phyloP scores from a whole-genome alignment of 1,284 basidiomycete genomes.

The Takashimella tepidaria region DNA sequence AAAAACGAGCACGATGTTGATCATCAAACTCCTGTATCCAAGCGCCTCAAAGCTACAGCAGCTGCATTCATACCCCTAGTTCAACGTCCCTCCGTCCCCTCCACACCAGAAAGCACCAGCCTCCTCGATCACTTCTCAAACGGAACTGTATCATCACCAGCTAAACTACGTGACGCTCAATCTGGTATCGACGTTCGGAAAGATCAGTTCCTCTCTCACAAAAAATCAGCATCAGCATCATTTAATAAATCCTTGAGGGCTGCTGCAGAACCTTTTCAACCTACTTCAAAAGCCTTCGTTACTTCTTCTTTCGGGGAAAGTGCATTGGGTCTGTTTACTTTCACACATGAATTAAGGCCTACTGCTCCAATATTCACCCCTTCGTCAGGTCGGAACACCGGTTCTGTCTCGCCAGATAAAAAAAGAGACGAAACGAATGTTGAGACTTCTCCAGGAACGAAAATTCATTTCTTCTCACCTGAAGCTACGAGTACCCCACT shows the following conservation, averaged over 20 bases:
- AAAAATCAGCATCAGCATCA: not conserved
- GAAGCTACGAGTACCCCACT: not conserved
- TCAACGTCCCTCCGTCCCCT: not conserved
- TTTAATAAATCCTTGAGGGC: not conserved
- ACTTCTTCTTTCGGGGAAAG: not conserved
- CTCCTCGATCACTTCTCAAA: not conserved
- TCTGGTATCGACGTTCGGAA: not conserved
- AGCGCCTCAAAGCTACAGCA: not conserved
- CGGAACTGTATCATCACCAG: not conserved
- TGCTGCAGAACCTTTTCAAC: not conserved
- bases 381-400: not conserved
- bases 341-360: slow-evolving; percentile 6
- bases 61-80: not conserved
- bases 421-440: not conserved
- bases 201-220: not conserved
- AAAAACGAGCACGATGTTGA: not conserved
- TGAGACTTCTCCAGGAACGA: not conserved
- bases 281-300: not conserved
- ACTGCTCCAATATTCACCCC: not conserved
- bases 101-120: not conserved
- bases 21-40: not conserved
- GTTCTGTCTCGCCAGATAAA: not conserved
- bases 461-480: not conserved
- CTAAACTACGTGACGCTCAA: not conserved
- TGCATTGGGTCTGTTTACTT: slow-evolving; percentile 15